Conservation (phyloP, 148 eudicot species). For the Rhododendron simsii region DNA sequence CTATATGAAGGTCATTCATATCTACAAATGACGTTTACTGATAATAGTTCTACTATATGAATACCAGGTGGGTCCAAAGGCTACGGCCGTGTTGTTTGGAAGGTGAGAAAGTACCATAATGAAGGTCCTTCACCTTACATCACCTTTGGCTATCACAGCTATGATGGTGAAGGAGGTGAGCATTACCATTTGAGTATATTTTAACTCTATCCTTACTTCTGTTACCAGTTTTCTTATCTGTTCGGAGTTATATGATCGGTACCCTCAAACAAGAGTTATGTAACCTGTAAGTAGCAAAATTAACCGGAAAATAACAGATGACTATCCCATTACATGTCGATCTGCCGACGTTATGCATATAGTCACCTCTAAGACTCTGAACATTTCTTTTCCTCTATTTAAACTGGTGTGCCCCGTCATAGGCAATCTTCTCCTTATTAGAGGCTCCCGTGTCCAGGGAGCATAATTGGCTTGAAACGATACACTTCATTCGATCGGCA, state of each 20-base stretch:
- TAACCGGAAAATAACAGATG: neutral
- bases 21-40: no score
- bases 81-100: slow-evolving; percentile 58
- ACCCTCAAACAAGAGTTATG: neutral
- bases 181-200: neutral
- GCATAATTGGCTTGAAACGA: neutral
- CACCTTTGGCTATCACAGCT: slow-evolving; percentile 53
- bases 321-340: neutral
- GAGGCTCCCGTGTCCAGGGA: neutral
- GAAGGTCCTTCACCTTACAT: slow-evolving; percentile 39
- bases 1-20: neutral
- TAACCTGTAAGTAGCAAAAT: neutral
- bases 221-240: neutral
- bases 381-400: neutral
- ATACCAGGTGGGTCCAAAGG: slow-evolving; percentile 67
- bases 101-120: slow-evolving; percentile 40
- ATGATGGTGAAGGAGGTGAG: slow-evolving; percentile 71
- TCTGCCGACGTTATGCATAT: neutral
- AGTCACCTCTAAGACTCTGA: neutral
- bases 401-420: neutral
- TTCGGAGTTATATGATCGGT: neutral
- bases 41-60: neutral
- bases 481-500: neutral
- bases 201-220: neutral
- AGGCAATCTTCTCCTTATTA: neutral